A percentile compares a stretch with the other conserved stretches of the same genome.
phyloP scores from a whole-genome alignment of 1,139 yeast genomes.

The Taiozyma sp. region DNA sequence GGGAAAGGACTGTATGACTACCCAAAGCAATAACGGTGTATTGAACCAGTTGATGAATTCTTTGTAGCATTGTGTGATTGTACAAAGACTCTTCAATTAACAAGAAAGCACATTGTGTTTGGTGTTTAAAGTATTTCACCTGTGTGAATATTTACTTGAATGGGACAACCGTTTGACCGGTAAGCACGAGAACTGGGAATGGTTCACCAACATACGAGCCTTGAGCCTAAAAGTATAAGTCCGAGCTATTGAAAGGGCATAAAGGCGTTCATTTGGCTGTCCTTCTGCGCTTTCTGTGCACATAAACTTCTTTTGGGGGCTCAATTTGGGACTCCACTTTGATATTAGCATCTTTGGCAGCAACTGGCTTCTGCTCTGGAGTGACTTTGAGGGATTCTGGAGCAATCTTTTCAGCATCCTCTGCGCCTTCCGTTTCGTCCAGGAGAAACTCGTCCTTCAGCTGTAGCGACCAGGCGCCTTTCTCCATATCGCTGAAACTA shows the following conservation, averaged over 20 bases:
- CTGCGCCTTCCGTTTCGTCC: not conserved
- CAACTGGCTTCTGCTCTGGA: not conserved
- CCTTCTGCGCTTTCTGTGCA: not conserved
- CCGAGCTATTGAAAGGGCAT: not conserved
- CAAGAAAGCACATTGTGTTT: slow-evolving; percentile 22
- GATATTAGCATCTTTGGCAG: not conserved
- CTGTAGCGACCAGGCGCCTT: slow-evolving; percentile 20
- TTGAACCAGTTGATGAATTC: slow-evolving; percentile 25
- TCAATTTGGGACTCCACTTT: not conserved
- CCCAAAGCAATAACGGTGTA: slow-evolving; percentile 33
- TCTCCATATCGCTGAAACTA: slow-evolving; percentile 16
- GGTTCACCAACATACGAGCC: slow-evolving; percentile 19
- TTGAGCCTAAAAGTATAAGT: not conserved
- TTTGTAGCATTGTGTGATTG: slow-evolving; percentile 22
- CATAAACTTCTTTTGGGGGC: not conserved
- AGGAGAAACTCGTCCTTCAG: slow-evolving; percentile 4
- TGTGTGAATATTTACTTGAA: slow-evolving; percentile 33
- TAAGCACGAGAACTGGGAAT: slow-evolving; percentile 31
- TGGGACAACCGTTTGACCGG: slow-evolving; percentile 23
- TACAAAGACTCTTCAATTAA: slow-evolving; percentile 37
- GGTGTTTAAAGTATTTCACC: slow-evolving; percentile 28
- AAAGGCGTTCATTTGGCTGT: not conserved
- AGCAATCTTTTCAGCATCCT: not conserved
- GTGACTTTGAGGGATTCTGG: not conserved
- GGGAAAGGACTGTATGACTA: slow-evolving; percentile 37